These are phyloP conservation scores for Solanum verrucosum DNA, from an alignment of 257 asterid genomes.

Conservation along the genomic window DNA sequence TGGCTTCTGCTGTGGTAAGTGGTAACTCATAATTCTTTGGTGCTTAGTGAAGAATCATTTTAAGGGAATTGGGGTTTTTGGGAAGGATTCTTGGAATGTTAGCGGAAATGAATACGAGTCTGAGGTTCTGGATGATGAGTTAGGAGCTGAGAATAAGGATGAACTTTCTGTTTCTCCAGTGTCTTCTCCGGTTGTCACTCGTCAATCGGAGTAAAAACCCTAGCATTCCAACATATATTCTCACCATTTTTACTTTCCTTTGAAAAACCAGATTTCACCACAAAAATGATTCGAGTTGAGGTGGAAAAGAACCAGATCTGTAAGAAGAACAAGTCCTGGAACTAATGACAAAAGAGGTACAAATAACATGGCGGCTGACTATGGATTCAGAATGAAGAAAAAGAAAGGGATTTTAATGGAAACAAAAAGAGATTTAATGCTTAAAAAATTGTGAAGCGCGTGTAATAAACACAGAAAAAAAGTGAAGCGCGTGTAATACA, in stretches of 20 bases:
- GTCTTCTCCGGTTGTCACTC: background rate
- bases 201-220: background rate
- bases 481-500: background rate
- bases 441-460: background rate
- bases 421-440: background rate
- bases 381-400: background rate
- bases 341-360: conserved; percentile 21
- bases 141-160: too few species aligned
- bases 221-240: background rate
- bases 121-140: too few species aligned
- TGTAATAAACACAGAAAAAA: background rate
- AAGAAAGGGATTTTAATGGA: background rate
- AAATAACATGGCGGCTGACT: background rate
- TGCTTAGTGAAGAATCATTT: too few species aligned
- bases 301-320: conserved; percentile 60
- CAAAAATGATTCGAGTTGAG: conserved; percentile 60
- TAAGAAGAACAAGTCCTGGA: conserved; percentile 41
- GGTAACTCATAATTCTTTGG: too few species aligned
- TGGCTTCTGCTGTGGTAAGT: too few species aligned
- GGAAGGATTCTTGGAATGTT: too few species aligned
- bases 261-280: conserved; percentile 9
- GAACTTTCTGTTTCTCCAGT: background rate
- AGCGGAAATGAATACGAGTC: too few species aligned
- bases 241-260: background rate
- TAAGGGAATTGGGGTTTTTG: too few species aligned